A percentile compares a stretch with the other conserved stretches of the same genome.
Conservation (phyloP, 2,329 filamentous ascomycete species). For the Fusarium dlaminii region DNA sequence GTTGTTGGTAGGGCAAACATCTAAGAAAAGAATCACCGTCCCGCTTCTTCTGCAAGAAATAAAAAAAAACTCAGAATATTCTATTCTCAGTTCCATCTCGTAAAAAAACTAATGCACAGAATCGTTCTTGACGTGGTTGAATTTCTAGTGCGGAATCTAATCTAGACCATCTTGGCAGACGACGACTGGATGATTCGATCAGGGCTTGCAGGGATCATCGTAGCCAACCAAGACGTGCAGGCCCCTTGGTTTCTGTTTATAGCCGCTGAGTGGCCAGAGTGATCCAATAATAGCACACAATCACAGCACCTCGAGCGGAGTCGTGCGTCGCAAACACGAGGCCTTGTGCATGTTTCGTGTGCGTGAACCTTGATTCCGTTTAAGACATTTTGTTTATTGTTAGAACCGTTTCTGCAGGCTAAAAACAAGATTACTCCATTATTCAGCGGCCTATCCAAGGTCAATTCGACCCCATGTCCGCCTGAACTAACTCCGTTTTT, state of each 20-base stretch:
- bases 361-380: not conserved
- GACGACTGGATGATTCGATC: conserved; percentile 2
- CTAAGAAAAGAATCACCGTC: conserved; percentile 19
- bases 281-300: conserved; percentile 27
- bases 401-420: conserved; percentile 14
- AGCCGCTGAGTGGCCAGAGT: conserved; percentile 17
- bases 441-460: not conserved
- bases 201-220: conserved; percentile 18
- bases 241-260: conserved; percentile 13
- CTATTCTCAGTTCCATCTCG: conserved; percentile 10
- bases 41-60: conserved; percentile 6
- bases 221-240: conserved; percentile 8
- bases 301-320: conserved; percentile 15
- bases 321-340: conserved; percentile 24
- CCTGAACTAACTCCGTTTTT: not conserved
- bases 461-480: not conserved
- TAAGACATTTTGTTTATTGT: conserved; percentile 14
- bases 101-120: conserved; percentile 23
- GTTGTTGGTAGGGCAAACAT: not conserved
- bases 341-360: conserved; percentile 14
- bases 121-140: conserved; percentile 15
- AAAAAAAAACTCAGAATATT: not conserved
- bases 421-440: not conserved
- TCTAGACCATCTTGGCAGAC: not conserved
- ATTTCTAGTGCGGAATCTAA: not conserved